These are phyloP conservation scores for Takakia lepidozioides DNA, from an alignment of 225 moss, liverwort and hornwort species.

Conservation along the genomic window DNA sequence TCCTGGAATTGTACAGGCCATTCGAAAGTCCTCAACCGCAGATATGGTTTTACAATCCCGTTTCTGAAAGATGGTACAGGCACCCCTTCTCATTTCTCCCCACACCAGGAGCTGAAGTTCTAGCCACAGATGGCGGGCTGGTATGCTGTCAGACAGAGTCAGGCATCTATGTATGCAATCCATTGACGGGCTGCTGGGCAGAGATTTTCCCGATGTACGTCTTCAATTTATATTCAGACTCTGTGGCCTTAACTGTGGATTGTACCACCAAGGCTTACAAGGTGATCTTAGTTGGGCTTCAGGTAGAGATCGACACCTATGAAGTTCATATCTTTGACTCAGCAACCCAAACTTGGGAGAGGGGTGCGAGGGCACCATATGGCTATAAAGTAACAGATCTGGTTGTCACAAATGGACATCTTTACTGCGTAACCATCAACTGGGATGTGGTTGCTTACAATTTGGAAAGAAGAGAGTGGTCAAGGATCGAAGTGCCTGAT, in stretches of 20 bases:
- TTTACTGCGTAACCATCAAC: constrained; percentile 3
- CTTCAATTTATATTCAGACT: constrained; percentile 3
- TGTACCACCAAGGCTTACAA: constrained; percentile 1
- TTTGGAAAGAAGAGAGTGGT: constrained; percentile 5
- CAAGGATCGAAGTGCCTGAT: constrained; percentile 7
- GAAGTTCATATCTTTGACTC: constrained; percentile 6
- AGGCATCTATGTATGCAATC: constrained; percentile 3
- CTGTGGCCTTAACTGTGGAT: constrained; percentile 3
- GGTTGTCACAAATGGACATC: background rate
- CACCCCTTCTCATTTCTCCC: constrained; percentile 5
- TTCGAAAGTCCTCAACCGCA: background rate
- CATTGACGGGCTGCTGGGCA: constrained; percentile 4
- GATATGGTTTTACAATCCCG: constrained; percentile 6
- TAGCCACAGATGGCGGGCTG: constrained; percentile 8
- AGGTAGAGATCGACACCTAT: background rate
- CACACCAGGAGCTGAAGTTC: background rate
- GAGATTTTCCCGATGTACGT: background rate
- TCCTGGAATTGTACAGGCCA: constrained; percentile 1
- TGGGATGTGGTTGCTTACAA: constrained; percentile 6
- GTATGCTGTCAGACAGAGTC: constrained; percentile 9
- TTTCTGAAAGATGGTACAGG: background rate
- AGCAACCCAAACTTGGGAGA: background rate
- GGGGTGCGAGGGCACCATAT: constrained; percentile 1
- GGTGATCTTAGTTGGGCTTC: background rate
- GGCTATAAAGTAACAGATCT: constrained; percentile 5